phyloP scores from a whole-genome alignment of 179 eudicot genomes.

The Beta lomatogona region DNA sequence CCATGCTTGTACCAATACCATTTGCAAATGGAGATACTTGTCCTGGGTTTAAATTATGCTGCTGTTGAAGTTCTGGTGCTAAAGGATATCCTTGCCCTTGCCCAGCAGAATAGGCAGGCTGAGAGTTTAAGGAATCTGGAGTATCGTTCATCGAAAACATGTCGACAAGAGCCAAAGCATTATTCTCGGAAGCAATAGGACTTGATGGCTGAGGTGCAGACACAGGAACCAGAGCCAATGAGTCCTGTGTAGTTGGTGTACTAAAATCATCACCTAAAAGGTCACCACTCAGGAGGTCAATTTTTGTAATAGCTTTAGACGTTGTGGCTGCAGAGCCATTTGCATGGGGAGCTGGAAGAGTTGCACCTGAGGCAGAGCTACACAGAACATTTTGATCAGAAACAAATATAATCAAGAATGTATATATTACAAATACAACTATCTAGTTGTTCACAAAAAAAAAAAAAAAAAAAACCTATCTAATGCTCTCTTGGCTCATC shows the following conservation, averaged over 20 bases:
- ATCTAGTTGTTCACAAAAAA: no score
- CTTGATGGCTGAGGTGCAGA: slow-evolving; percentile 59
- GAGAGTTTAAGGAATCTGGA: slow-evolving; percentile 34
- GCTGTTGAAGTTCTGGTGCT: slow-evolving; percentile 62
- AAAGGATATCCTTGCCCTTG: slow-evolving; percentile 54
- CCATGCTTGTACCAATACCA: slow-evolving; percentile 54
- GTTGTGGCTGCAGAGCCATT: slow-evolving; percentile 52
- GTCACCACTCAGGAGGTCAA: slow-evolving; percentile 72
- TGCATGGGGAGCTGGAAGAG: slow-evolving; percentile 49
- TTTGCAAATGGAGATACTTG: slow-evolving; percentile 53
- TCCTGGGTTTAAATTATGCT: slow-evolving; percentile 53
- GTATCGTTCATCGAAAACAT: slow-evolving; percentile 54
- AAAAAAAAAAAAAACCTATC: neutral
- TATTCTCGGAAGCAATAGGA: slow-evolving; percentile 64
- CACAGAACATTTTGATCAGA: slow-evolving; percentile 5
- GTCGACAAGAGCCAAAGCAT: slow-evolving; percentile 84
- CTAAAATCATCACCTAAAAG: slow-evolving; percentile 74
- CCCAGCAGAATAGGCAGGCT: slow-evolving; percentile 44
- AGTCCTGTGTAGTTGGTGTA: slow-evolving; percentile 53
- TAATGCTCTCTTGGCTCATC: neutral
- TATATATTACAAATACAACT: neutral
- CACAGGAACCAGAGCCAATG: slow-evolving; percentile 78
- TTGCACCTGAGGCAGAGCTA: slow-evolving; percentile 64
- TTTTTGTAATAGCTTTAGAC: slow-evolving; percentile 44
- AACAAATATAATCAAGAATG: neutral